Evolutionary conservation across 768 basidiomycete species (phyloP), one percentile per base, ranked within the genome.

Genomic region (Boletus huronensis): DNA sequence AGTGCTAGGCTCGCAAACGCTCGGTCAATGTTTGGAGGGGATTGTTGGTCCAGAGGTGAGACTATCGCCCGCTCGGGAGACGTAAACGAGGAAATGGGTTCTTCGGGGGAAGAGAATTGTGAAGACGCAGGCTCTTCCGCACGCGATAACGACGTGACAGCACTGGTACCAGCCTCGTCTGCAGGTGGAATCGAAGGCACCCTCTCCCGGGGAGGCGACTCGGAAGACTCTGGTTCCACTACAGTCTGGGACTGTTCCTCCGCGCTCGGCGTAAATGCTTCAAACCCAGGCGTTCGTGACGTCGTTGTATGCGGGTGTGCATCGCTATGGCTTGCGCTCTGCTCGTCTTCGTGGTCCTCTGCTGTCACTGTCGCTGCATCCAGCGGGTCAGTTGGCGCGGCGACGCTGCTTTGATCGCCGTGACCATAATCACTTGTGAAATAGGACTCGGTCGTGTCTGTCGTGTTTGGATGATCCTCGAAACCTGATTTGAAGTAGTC

Each of bases 221-320:
- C 50, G 54, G 60, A 44, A 21, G n/a, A 25, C 41, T 50, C 50
- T 42, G 59, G 48, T 23, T 47, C 53, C 40, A 28, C 53, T 29
- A 53, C 26, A 26, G 58, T 38, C 61, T 62, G 31, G 45, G 52
- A 64, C 50, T 57, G 73, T 66, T 54, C 60, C 48, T 62, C 70
- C 21, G 50, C 17, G 39, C 29, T 61, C 54, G 59, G 56, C 23
- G 57, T 61, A 44, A 66, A 69, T 39, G 81, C 57, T 59, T 79
- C 77, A 69, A 83, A 83, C 6, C 82, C 82, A n/a, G 80, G 79
- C 10, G 75, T 71, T 23, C 50, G 62, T 13, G 63, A 58, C 39
- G 59, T 52, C 43, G 53, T 45, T 21, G 44, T 32, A 21, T 61
- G 57, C 16, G 56, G 21, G 23, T 57, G 57, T 31, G 35, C 54